These are phyloP conservation scores for Hippophae gyantsensis DNA, from an alignment of 306 rosid genomes.

Conservation along the genomic window DNA sequence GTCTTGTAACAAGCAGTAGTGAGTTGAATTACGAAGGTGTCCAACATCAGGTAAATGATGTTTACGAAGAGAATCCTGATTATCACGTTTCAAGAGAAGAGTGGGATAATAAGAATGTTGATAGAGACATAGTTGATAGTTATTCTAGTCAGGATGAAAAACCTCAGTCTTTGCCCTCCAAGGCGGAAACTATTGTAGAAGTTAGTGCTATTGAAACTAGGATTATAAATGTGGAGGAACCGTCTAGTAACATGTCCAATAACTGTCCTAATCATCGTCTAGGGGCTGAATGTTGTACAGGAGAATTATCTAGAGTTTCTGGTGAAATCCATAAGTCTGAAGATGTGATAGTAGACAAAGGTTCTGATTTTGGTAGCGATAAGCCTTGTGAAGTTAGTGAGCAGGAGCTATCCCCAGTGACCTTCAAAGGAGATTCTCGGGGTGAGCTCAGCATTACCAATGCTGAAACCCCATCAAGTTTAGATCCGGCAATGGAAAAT, in stretches of 20 bases:
- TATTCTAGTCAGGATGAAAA: slow-evolving; percentile 18
- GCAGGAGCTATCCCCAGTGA: slow-evolving; percentile 18
- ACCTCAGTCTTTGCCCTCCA: slow-evolving; percentile 22
- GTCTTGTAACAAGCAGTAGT: slow-evolving; percentile 22
- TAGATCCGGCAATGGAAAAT: slow-evolving; percentile 29
- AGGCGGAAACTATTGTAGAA: slow-evolving; percentile 18
- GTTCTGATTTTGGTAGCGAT: slow-evolving; percentile 26
- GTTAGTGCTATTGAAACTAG: slow-evolving; percentile 12
- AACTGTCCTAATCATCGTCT: slow-evolving; percentile 30
- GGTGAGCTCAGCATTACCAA: slow-evolving; percentile 23
- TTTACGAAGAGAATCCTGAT: slow-evolving; percentile 19
- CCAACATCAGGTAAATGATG: slow-evolving; percentile 23
- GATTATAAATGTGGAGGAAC: slow-evolving; percentile 22
- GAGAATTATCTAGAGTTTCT: slow-evolving; percentile 23
- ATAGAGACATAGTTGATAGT: slow-evolving; percentile 17
- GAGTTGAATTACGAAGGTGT: slow-evolving; percentile 25
- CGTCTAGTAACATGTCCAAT: slow-evolving; percentile 17
- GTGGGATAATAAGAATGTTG: slow-evolving; percentile 17
- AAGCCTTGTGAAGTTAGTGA: slow-evolving; percentile 20
- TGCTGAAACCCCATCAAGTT: slow-evolving; percentile 22
- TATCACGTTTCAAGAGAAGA: slow-evolving; percentile 23
- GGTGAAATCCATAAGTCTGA: slow-evolving; percentile 25
- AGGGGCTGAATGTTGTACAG: slow-evolving; percentile 21
- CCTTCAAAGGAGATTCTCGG: slow-evolving; percentile 29
- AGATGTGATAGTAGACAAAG: slow-evolving; percentile 27